phyloP scores from a whole-genome alignment of 2,329 filamentous ascomycete species.

The Aspergillus ibericus region DNA sequence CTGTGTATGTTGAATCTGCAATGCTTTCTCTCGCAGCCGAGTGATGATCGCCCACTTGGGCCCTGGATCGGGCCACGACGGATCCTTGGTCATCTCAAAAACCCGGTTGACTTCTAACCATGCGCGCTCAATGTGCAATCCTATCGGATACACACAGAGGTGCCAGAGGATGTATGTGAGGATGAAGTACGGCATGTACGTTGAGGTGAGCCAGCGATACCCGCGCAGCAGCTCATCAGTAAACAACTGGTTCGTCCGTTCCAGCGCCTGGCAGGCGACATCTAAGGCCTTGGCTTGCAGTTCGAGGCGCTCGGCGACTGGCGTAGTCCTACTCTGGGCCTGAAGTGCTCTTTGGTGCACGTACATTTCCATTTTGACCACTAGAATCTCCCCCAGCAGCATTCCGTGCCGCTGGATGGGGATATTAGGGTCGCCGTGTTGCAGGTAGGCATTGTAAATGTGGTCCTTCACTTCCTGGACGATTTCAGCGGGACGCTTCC shows the following conservation, averaged over 20 bases:
- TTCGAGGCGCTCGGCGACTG: neutral
- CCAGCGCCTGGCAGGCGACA: conserved; percentile 37
- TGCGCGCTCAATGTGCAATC: conserved; percentile 31
- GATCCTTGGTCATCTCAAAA: conserved; percentile 17
- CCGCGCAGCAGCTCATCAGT: conserved; percentile 41
- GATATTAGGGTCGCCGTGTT: conserved; percentile 54
- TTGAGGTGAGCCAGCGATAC: conserved; percentile 41
- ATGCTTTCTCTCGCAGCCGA: conserved; percentile 21
- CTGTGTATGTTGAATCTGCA: conserved; percentile 11
- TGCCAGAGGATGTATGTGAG: conserved; percentile 49
- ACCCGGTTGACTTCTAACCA: conserved; percentile 27
- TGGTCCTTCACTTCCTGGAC: conserved; percentile 46
- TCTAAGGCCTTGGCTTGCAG: conserved; percentile 18
- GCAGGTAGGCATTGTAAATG: conserved; percentile 52
- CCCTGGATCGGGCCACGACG: conserved; percentile 22
- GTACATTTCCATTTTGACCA: conserved; percentile 40
- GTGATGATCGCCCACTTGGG: conserved; percentile 25
- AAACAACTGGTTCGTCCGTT: conserved; percentile 31
- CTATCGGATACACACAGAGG: conserved; percentile 42
- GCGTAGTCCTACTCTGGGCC: neutral
- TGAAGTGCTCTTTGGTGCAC: conserved; percentile 22
- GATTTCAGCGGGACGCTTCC: conserved; percentile 29
- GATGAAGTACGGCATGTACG: conserved; percentile 47
- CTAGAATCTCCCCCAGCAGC: conserved; percentile 28
- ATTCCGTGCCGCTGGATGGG: conserved; percentile 43